Evolutionary conservation across 495 filamentous ascomycete genomes (phyloP), one percentile per base, ranked within the genome.

Genomic region (Parachaetomium inaequale): DNA sequence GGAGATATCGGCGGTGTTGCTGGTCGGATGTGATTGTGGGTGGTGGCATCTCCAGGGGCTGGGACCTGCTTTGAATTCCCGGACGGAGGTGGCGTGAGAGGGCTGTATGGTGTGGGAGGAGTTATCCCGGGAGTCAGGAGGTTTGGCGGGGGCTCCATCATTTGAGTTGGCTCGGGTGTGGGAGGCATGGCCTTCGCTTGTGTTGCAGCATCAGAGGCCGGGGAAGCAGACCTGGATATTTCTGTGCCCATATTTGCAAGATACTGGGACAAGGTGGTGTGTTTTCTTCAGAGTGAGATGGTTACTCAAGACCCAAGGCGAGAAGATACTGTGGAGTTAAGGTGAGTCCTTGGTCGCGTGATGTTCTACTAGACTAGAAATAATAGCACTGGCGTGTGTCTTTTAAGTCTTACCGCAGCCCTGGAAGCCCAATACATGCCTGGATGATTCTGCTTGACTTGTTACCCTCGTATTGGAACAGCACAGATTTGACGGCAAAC

Each of bases 401-500:
- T 15, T 15, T 36, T 7, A 36, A 12, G 8, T 12, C 17, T 43
- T 7, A 23, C 42, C 3, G 19, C 2, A 32, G n/a, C 19, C 8
- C 2, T 51, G 25, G n/a, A n/a, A n/a, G n/a, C n/a, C n/a, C n/a
- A n/a, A n/a, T n/a, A n/a, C n/a, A n/a, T 52, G 2, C 49, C 6
- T 34, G 7, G 6, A 52, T 19, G 10, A 60, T 29, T 52, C 58
- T 29, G 15, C 11, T 17, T 29, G 19, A 61, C 32, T 61, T 61
- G 58, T 43, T 21, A 15, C 34, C 11, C 46, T 32, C 15, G 25
- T 5, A 54, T 61, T 61, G 58, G 58, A 32, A 40, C 57, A 59
- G 19, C 45, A 59, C 19, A 50, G 25, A 28, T 26, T 34, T 14
- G 0, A 1, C 8, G 40, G n/a, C n/a, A 21, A 46, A 4, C 11